A percentile compares a stretch with the other conserved stretches of the same genome.
phyloP scores from a whole-genome alignment of 2,329 filamentous ascomycete species.

The Chrysoporthe deuterocubensis region DNA sequence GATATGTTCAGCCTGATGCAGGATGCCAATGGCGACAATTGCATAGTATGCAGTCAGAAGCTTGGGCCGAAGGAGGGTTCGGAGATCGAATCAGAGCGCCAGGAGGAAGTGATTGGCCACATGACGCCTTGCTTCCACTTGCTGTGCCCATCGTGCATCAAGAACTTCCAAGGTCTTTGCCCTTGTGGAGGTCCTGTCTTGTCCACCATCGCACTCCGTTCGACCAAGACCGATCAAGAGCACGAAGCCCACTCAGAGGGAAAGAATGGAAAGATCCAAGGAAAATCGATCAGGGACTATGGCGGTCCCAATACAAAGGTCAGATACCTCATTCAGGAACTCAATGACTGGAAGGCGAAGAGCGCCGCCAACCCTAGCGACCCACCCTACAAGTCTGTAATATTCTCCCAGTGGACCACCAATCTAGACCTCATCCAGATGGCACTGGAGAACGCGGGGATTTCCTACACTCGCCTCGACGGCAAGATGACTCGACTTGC shows the following conservation, averaged over 20 bases:
- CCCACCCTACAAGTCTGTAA: slow-evolving; percentile 85
- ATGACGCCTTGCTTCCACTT: slow-evolving; percentile 90
- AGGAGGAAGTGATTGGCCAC: slow-evolving; percentile 71
- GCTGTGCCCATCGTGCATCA: slow-evolving; percentile 76
- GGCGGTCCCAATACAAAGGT: slow-evolving; percentile 92
- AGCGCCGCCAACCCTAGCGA: slow-evolving; percentile 65
- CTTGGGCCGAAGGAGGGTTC: slow-evolving; percentile 61
- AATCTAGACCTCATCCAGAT: slow-evolving; percentile 91
- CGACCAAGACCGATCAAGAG: slow-evolving; percentile 60
- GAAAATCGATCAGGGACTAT: slow-evolving; percentile 65
- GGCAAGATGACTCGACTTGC: slow-evolving; percentile 81
- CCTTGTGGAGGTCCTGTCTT: slow-evolving; percentile 39
- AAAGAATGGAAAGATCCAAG: slow-evolving; percentile 65
- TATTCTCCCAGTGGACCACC: slow-evolving; percentile 96
- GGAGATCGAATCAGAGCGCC: slow-evolving; percentile 60
- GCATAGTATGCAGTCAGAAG: slow-evolving; percentile 69
- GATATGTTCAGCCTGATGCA: slow-evolving; percentile 84
- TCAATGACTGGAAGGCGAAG: slow-evolving; percentile 67
- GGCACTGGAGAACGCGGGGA: slow-evolving; percentile 69
- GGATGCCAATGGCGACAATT: slow-evolving; percentile 77
- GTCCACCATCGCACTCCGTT: slow-evolving; percentile 63
- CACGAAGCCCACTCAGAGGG: slow-evolving; percentile 58
- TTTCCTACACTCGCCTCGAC: slow-evolving; percentile 81
- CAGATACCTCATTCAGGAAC: slow-evolving; percentile 74
- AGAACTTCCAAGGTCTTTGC: slow-evolving; percentile 65